phyloP scores from a whole-genome alignment of 768 basidiomycete genomes.

The Tulasnella sp. region DNA sequence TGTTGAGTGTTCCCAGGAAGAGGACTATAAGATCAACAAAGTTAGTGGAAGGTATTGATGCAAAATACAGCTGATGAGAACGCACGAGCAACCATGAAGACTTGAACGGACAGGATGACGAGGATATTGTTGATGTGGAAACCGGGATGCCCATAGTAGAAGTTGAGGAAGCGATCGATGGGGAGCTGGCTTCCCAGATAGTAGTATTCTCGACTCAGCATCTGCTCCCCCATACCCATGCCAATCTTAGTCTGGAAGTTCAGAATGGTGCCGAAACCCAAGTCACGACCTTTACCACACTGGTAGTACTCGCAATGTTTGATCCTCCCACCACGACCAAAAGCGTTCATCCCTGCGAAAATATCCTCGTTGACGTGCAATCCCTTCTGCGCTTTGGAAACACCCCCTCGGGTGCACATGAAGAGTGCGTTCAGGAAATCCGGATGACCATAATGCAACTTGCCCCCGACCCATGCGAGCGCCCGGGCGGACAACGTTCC shows the following conservation, averaged over 20 bases:
- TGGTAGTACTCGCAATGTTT: slow-evolving; percentile 99
- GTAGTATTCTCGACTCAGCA: slow-evolving; percentile 98
- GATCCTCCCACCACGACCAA: slow-evolving; percentile 92
- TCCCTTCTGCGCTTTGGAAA: slow-evolving; percentile 98
- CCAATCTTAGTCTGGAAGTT: slow-evolving; percentile 99
- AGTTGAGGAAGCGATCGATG: slow-evolving; percentile 96
- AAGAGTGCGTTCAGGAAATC: slow-evolving; percentile 97
- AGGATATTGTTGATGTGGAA: slow-evolving; percentile 99
- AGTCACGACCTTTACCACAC: slow-evolving; percentile 96
- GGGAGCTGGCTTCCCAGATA: slow-evolving; percentile 97
- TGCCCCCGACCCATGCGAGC: slow-evolving; percentile 95
- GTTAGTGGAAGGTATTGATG: slow-evolving; percentile 8
- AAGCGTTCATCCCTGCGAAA: slow-evolving; percentile 97
- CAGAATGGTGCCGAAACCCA: slow-evolving; percentile 96
- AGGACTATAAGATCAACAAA: slow-evolving; percentile 50
- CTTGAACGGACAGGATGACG: slow-evolving; percentile 91
- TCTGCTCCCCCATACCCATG: slow-evolving; percentile 99
- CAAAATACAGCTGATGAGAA: slow-evolving; percentile 19
- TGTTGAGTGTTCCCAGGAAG: slow-evolving; percentile 87
- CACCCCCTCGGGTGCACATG: slow-evolving; percentile 97
- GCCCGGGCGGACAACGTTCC: slow-evolving; percentile 94
- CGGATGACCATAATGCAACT: slow-evolving; percentile 97
- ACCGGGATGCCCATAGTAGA: slow-evolving; percentile 98
- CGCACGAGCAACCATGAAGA: slow-evolving; percentile 86
- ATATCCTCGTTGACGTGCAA: slow-evolving; percentile 99